Evolutionary conservation across 1,284 basidiomycete genomes (phyloP).

Genomic region (Kwoniella shivajii): DNA sequence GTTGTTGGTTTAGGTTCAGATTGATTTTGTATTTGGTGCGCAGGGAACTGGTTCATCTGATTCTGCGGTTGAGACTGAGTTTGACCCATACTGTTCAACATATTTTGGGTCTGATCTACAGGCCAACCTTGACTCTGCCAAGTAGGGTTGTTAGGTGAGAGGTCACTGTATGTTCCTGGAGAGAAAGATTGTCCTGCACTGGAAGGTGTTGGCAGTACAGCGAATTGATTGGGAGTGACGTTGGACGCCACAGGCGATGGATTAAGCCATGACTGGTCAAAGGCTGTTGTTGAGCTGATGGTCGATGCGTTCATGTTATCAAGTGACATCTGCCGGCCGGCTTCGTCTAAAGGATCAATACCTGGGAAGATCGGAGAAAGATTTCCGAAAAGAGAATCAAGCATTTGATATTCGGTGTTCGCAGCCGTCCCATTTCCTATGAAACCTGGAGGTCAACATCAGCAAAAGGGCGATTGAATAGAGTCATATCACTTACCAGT

Average conservation of each 20-base stretch:
- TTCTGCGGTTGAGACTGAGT: too few species aligned
- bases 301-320: conserved; percentile 7
- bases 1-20: conserved; percentile 1
- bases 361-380: conserved; percentile 43
- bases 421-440: conserved; percentile 20
- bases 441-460: background rate
- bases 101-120: too few species aligned
- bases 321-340: conserved; percentile 14
- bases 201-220: conserved; percentile 9
- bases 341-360: conserved; percentile 20
- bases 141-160: conserved; percentile 15
- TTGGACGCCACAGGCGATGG: conserved; percentile 13
- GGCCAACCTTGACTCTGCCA: conserved; percentile 2
- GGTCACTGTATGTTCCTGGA: conserved; percentile 10
- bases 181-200: conserved; percentile 8
- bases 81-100: too few species aligned
- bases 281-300: background rate
- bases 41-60: too few species aligned
- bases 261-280: conserved; percentile 19
- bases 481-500: background rate
- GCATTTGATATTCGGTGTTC: conserved; percentile 43
- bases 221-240: background rate
- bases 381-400: conserved; percentile 47
- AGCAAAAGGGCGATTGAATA: background rate
- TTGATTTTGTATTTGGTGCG: background rate